Evolutionary conservation across 2,329 filamentous ascomycete genomes (phyloP).

Genomic region (Aspergillus sp.): DNA sequence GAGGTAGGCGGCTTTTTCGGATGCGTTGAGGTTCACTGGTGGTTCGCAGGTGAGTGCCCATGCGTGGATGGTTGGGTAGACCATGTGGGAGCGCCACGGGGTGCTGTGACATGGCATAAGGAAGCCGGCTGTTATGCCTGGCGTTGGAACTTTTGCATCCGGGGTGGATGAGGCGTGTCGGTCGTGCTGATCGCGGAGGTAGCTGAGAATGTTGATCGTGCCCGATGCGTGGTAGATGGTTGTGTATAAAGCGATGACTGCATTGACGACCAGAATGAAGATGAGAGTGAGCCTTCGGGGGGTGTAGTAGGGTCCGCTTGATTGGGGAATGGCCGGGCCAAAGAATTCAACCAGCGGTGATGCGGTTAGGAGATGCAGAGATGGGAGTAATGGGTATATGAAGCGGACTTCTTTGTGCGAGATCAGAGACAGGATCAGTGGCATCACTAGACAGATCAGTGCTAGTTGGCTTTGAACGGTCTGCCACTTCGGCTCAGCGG

Average conservation of each 20-base stretch:
- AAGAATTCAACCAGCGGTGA: slow-evolving; percentile 60
- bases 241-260: slow-evolving; percentile 64
- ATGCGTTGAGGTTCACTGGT: slow-evolving; percentile 57
- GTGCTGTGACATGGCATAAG: slow-evolving; percentile 95
- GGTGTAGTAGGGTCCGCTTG: slow-evolving; percentile 21
- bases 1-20: slow-evolving; percentile 59
- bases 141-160: slow-evolving; percentile 16
- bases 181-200: slow-evolving; percentile 68
- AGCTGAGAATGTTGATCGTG: slow-evolving; percentile 63
- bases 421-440: slow-evolving; percentile 62
- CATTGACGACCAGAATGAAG: slow-evolving; percentile 55
- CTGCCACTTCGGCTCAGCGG: slow-evolving; percentile 22
- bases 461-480: slow-evolving; percentile 48
- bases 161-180: slow-evolving; percentile 42
- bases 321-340: slow-evolving; percentile 33
- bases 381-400: slow-evolving; percentile 82
- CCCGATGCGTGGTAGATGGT: slow-evolving; percentile 73
- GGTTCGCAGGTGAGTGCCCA: slow-evolving; percentile 89
- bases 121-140: slow-evolving; percentile 57
- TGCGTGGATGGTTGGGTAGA: slow-evolving; percentile 64
- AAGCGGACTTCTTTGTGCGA: slow-evolving; percentile 97
- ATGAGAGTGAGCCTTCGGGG: slow-evolving; percentile 49
- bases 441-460: slow-evolving; percentile 51
- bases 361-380: slow-evolving; percentile 73
- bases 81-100: slow-evolving; percentile 82